phyloP scores from a whole-genome alignment of 768 basidiomycete species.

The Pulveroboletus sp. region DNA sequence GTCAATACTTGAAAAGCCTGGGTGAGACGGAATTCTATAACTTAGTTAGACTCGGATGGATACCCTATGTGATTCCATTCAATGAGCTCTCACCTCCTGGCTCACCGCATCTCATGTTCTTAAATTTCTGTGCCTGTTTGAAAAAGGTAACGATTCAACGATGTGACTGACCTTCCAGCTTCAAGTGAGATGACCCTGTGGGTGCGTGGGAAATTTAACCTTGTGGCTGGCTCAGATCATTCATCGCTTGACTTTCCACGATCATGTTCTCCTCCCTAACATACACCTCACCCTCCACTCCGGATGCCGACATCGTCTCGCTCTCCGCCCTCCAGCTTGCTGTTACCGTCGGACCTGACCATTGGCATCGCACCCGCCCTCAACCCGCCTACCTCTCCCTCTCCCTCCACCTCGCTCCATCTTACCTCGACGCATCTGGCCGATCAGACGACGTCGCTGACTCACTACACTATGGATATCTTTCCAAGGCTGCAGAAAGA shows the following conservation, averaged over 20 bases:
- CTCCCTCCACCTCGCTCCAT: conserved; percentile 36
- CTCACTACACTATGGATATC: conserved; percentile 62
- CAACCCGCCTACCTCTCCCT: conserved; percentile 55
- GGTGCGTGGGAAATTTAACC: no score
- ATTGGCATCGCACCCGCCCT: conserved; percentile 43
- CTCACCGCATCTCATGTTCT: no score
- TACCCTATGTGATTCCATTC: no score
- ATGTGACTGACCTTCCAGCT: no score
- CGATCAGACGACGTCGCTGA: conserved; percentile 48
- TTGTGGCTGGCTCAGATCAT: no score
- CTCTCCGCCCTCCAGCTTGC: conserved; percentile 40
- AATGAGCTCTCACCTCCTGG: no score
- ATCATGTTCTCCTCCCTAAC: not conserved
- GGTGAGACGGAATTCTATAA: no score
- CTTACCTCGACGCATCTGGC: conserved; percentile 44
- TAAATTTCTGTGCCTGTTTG: no score
- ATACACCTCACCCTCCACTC: not conserved
- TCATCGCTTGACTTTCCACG: not conserved
- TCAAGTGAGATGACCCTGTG: no score
- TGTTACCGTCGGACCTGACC: conserved; percentile 44
- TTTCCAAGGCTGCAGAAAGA: conserved; percentile 45
- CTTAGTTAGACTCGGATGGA: no score
- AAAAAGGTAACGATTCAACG: no score
- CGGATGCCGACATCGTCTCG: conserved; percentile 41
- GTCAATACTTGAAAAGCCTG: no score